A percentile compares a stretch with the other conserved stretches of the same genome.
These are phyloP conservation scores for Pythium scleroteichum DNA, from an alignment of 352 stramenopile species.

Conservation along the genomic window DNA sequence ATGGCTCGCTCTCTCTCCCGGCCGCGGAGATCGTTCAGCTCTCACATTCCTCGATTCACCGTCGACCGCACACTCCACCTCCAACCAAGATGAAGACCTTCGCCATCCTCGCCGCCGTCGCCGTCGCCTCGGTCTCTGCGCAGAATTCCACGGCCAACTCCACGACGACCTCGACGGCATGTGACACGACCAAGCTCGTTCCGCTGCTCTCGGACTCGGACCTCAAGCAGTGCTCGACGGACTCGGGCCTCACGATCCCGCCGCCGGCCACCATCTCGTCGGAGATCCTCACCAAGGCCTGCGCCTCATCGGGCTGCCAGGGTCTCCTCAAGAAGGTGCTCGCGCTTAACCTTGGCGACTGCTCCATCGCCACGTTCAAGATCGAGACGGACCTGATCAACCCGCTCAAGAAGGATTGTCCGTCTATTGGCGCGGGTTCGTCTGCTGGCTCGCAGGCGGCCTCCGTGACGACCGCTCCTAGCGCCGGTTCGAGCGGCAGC, in stretches of 20 bases:
- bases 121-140: slow-evolving; percentile 10
- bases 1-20: too few relatives aligned
- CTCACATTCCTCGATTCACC: slow-evolving; percentile 22
- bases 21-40: too few relatives aligned
- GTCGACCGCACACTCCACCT: neutral
- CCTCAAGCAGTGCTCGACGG: slow-evolving; percentile 11
- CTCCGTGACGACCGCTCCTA: neutral
- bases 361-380: slow-evolving; percentile 17
- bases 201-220: slow-evolving; percentile 19
- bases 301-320: slow-evolving; percentile 27
- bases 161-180: neutral
- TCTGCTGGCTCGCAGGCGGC: neutral
- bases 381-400: slow-evolving; percentile 19
- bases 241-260: slow-evolving; percentile 21
- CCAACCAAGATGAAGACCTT: slow-evolving; percentile 17
- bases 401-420: slow-evolving; percentile 14
- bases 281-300: slow-evolving; percentile 24
- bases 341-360: slow-evolving; percentile 14
- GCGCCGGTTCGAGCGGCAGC: neutral
- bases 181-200: slow-evolving; percentile 3
- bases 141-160: neutral
- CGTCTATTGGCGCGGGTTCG: neutral
- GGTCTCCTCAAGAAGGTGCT: slow-evolving; percentile 19
- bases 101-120: slow-evolving; percentile 14
- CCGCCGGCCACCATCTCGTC: neutral